phyloP scores from a whole-genome alignment of 2,329 filamentous ascomycete species.

The Diaporthe sp. region DNA sequence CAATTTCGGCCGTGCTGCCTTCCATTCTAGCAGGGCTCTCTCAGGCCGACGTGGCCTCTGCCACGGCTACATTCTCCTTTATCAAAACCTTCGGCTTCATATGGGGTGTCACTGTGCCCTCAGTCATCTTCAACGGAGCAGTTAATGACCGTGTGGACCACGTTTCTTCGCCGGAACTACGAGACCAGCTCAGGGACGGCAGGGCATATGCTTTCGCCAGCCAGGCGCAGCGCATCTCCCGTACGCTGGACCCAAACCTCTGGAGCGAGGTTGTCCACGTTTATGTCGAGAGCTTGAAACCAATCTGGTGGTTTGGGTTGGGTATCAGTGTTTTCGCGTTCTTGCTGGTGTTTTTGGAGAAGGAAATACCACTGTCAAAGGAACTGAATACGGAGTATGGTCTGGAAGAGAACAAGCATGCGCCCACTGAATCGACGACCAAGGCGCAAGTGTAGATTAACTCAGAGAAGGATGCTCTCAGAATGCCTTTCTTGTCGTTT shows the following conservation, averaged over 20 bases:
- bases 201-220: not conserved
- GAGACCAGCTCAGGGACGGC: not conserved
- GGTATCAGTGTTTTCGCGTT: not conserved
- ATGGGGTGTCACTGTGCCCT: constrained; percentile 55
- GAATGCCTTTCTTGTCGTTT: too few species aligned
- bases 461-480: too few species aligned
- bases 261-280: not conserved
- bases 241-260: not conserved
- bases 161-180: not conserved
- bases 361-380: not conserved
- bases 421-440: too few species aligned
- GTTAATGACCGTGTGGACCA: not conserved
- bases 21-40: constrained; percentile 51
- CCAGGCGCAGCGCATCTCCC: not conserved
- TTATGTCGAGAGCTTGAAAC: not conserved
- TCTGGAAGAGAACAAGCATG: not conserved
- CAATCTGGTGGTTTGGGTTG: not conserved
- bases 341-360: not conserved
- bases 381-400: not conserved
- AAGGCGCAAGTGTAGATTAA: too few species aligned
- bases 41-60: constrained; percentile 48
- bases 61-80: constrained; percentile 53
- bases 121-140: constrained; percentile 50
- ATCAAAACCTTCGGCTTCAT: constrained; percentile 55
- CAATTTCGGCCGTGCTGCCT: constrained; percentile 54